Evolutionary conservation across 768 basidiomycete species (phyloP).

Genomic region (Omphalotus guepiniiformis): DNA sequence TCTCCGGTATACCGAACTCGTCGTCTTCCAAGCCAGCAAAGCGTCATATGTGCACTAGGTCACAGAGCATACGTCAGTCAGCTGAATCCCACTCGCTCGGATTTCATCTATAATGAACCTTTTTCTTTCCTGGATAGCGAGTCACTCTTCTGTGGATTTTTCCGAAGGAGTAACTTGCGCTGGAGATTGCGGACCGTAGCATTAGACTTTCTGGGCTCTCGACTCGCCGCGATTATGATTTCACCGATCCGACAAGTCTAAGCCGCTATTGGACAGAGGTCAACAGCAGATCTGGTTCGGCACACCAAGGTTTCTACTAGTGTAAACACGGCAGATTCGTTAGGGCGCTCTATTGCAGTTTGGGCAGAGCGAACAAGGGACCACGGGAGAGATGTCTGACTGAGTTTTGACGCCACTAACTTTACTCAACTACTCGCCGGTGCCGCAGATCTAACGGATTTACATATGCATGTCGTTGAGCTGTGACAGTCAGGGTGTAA

Average conservation of each 20-base stretch:
- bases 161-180: constrained; percentile 26
- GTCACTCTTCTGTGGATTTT: constrained; percentile 24
- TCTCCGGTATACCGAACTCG: too few relatives aligned
- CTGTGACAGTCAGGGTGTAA: too few relatives aligned
- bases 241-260: constrained; percentile 1
- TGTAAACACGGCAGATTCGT: constrained; percentile 31
- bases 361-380: constrained; percentile 8
- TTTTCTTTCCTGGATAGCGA: constrained; percentile 40
- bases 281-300: constrained; percentile 6
- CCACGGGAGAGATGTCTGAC: too few relatives aligned
- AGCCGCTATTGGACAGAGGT: constrained; percentile 4
- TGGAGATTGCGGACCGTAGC: constrained; percentile 23
- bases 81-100: constrained; percentile 9
- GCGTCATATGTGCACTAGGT: constrained; percentile 1
- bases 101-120: constrained; percentile 43
- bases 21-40: too few relatives aligned
- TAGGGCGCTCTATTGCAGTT: constrained; percentile 40
- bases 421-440: too few relatives aligned
- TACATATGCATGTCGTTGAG: too few relatives aligned
- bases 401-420: too few relatives aligned
- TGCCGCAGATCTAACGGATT: too few relatives aligned
- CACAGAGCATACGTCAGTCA: neutral
- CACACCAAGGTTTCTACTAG: too few relatives aligned
- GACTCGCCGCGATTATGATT: neutral
- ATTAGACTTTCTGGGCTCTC: neutral